These are phyloP conservation scores for Phytophthora quininea DNA, from an alignment of 352 stramenopile genomes.

Conservation along the genomic window DNA sequence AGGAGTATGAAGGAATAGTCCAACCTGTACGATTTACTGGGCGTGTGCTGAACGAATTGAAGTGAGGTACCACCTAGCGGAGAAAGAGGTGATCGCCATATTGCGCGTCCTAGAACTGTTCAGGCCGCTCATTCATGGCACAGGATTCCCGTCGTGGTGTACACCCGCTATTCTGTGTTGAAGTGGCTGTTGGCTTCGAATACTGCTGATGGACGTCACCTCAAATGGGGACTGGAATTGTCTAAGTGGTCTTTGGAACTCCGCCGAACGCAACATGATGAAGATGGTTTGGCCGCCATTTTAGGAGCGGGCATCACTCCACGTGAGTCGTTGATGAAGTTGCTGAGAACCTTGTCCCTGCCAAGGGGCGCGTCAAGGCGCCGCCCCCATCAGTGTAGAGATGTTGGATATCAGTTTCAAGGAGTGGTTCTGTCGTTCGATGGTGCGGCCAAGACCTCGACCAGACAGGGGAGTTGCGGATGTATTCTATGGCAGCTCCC, in stretches of 20 bases:
- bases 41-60: neutral
- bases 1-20: slow-evolving; percentile 16
- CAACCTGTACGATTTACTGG: neutral
- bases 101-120: neutral
- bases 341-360: neutral
- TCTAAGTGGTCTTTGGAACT: slow-evolving; percentile 9
- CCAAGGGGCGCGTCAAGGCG: neutral
- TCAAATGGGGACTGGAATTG: slow-evolving; percentile 2
- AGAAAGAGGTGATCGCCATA: neutral
- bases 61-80: neutral
- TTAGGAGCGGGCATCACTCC: neutral
- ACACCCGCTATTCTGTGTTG: slow-evolving; percentile 10
- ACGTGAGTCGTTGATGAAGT: neutral
- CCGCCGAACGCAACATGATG: slow-evolving; percentile 1
- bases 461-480: neutral
- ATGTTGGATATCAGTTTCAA: neutral
- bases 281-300: neutral
- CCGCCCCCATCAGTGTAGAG: neutral
- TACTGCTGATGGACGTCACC: neutral
- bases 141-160: neutral
- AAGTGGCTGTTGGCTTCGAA: slow-evolving; percentile 11
- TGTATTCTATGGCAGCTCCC: neutral
- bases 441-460: neutral
- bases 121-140: neutral
- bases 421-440: neutral